A percentile compares a stretch with the other conserved stretches of the same genome.
Conservation (phyloP, 352 stramenopile genomes). For the Phytopythium helicoides region DNA sequence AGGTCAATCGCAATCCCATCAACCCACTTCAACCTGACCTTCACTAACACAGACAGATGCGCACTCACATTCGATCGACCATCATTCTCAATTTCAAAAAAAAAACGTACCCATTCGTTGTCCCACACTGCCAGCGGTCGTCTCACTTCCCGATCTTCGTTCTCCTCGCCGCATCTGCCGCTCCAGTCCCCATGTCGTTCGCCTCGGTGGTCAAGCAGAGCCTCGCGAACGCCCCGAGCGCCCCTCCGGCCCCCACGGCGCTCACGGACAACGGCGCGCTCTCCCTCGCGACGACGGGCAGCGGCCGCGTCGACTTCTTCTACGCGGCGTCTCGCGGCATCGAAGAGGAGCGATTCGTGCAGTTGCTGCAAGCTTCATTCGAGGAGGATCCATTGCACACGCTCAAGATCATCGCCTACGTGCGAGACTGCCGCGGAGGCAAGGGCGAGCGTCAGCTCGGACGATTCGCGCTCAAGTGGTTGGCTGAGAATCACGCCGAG, state of each 20-base stretch:
- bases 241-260: slow-evolving; percentile 1
- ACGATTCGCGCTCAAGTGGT: slow-evolving; percentile 32
- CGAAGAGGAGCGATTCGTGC: slow-evolving; percentile 19
- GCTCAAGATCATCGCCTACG: slow-evolving; percentile 51
- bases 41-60: slow-evolving; percentile 8
- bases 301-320: slow-evolving; percentile 53
- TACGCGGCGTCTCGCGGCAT: slow-evolving; percentile 28
- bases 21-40: slow-evolving; percentile 9
- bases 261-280: slow-evolving; percentile 43
- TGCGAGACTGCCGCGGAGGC: slow-evolving; percentile 45
- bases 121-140: background rate
- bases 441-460: slow-evolving; percentile 45
- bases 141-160: slow-evolving; percentile 14
- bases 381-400: slow-evolving; percentile 46
- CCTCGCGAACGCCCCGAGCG: slow-evolving; percentile 3
- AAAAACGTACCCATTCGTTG: background rate
- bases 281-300: slow-evolving; percentile 29
- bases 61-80: slow-evolving; percentile 1
- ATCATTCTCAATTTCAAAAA: background rate
- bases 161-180: background rate
- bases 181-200: slow-evolving; percentile 14
- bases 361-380: slow-evolving; percentile 36
- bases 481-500: slow-evolving; percentile 25
- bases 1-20: no score
- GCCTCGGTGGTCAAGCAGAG: slow-evolving; percentile 24